Percentiles rank a stretch among this genome's conserved stretches.
Evolutionary conservation across 805 yeast species (phyloP).

Genomic region (Clavispora phyllophila): DNA sequence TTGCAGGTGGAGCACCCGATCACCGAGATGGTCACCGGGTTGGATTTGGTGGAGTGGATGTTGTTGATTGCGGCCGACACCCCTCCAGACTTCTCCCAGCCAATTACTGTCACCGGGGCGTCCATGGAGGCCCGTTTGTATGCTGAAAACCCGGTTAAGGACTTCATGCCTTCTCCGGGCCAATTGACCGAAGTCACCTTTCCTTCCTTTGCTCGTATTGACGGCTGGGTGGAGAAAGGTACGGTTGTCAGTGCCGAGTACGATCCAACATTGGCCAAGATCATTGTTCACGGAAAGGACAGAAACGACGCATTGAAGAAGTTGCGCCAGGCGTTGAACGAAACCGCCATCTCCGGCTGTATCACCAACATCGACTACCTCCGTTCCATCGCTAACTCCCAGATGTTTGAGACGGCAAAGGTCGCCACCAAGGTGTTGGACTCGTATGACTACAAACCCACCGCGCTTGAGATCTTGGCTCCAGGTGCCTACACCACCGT

Average conservation of each 20-base stretch:
- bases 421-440: slow-evolving; percentile 88
- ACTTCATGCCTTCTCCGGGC: slow-evolving; percentile 95
- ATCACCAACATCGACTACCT: slow-evolving; percentile 86
- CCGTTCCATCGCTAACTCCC: slow-evolving; percentile 75
- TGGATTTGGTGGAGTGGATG: slow-evolving; percentile 98
- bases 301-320: slow-evolving; percentile 79
- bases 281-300: slow-evolving; percentile 89
- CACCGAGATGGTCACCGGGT: slow-evolving; percentile 91
- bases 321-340: slow-evolving; percentile 74
- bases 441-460: slow-evolving; percentile 69
- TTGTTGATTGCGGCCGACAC: slow-evolving; percentile 81
- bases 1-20: slow-evolving; percentile 97
- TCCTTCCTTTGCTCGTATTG: slow-evolving; percentile 90
- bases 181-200: slow-evolving; percentile 78
- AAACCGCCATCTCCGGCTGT: slow-evolving; percentile 86
- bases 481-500: slow-evolving; percentile 97
- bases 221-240: slow-evolving; percentile 91
- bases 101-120: slow-evolving; percentile 69
- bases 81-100: slow-evolving; percentile 70
- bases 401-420: slow-evolving; percentile 77
- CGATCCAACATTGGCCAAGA: slow-evolving; percentile 94
- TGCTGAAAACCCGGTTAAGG: slow-evolving; percentile 96
- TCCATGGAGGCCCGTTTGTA: slow-evolving; percentile 95
- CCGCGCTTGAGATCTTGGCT: slow-evolving; percentile 74
- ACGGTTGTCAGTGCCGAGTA: slow-evolving; percentile 86